Conservation (phyloP, 768 basidiomycete species). For the Tulasnella sp. region DNA sequence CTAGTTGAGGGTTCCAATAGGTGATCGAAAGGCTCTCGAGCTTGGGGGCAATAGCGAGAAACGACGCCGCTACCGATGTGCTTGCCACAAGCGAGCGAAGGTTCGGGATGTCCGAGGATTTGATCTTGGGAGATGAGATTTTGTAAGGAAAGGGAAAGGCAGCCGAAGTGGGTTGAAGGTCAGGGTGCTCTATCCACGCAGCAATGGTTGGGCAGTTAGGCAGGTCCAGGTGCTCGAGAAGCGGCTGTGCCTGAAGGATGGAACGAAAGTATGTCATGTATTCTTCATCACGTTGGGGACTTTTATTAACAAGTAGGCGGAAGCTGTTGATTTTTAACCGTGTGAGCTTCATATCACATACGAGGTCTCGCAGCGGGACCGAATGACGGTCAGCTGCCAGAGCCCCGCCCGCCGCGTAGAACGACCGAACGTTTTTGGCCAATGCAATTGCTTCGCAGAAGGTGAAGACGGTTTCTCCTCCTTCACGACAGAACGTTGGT, state of each 20-base stretch:
- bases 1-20: background rate
- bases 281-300: background rate
- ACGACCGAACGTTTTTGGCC: background rate
- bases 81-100: background rate
- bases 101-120: background rate
- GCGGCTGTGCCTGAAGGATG: background rate
- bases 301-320: background rate
- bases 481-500: background rate
- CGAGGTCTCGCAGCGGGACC: background rate
- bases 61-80: background rate
- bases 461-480: background rate
- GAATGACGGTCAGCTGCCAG: background rate
- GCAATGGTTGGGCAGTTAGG: background rate
- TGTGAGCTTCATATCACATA: background rate
- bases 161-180: background rate
- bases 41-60: background rate
- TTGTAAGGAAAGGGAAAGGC: background rate
- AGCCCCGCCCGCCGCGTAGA: background rate
- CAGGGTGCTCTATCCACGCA: background rate
- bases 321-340: background rate
- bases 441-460: background rate
- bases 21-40: background rate
- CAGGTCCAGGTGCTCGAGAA: background rate
- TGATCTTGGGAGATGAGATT: background rate
- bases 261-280: background rate